phyloP scores from a whole-genome alignment of 1,284 basidiomycete genomes.

The Amylostereum areolatum region DNA sequence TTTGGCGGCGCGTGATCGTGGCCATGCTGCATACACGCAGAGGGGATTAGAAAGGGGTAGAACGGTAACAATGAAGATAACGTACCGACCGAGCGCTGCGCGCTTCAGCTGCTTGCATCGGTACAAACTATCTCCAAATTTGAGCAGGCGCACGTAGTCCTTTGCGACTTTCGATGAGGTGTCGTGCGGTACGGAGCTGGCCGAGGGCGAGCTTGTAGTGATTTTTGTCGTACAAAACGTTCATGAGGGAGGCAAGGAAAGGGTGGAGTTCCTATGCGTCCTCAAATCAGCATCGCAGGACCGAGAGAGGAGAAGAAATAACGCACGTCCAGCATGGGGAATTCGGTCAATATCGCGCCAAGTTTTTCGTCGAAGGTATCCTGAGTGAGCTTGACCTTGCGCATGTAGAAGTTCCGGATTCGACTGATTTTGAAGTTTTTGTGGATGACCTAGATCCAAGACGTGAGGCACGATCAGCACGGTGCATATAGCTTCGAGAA shows the following conservation, averaged over 20 bases:
- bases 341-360: conserved; percentile 89
- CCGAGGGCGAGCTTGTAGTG: conserved; percentile 97
- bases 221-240: conserved; percentile 97
- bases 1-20: conserved; percentile 94
- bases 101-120: conserved; percentile 96
- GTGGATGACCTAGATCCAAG: conserved; percentile 70
- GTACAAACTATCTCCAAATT: conserved; percentile 94
- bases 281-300: too few species aligned
- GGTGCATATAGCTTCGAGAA: too few species aligned
- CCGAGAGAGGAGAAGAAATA: too few species aligned
- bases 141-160: conserved; percentile 91
- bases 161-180: conserved; percentile 95
- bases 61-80: conserved; percentile 16
- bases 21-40: conserved; percentile 77
- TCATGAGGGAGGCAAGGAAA: conserved; percentile 89
- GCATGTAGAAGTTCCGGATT: conserved; percentile 95
- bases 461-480: conserved; percentile 1
- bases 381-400: conserved; percentile 99
- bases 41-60: too few species aligned
- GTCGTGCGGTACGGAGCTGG: conserved; percentile 87
- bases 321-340: conserved; percentile 92
- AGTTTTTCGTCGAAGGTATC: conserved; percentile 98
- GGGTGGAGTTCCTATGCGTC: conserved; percentile 81
- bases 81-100: conserved; percentile 87
- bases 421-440: conserved; percentile 99